Evolutionary conservation across 352 stramenopile species (phyloP), one percentile per base, ranked within the genome.

Genomic region (Bremia lactucae): DNA sequence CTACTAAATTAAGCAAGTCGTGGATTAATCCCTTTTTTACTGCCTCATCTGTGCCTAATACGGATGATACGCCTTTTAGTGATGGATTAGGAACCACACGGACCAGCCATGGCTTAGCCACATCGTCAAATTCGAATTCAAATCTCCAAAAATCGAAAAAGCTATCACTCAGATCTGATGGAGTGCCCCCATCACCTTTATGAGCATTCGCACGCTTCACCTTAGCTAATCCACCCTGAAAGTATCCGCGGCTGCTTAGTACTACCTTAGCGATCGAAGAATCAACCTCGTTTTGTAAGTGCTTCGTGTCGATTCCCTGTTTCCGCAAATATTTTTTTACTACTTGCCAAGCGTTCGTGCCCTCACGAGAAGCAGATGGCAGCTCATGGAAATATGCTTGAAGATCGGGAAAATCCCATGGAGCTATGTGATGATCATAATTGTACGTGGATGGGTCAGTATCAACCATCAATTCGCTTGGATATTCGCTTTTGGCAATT

Each of bases 101-200:
- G 46, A 97, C 91, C 22, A 99, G 75, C 75, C 85, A 97, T n/a
- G 95, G 92, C 49, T 96, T 97, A 11, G 94, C 71, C 20, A 62
- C 71, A 55, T 87, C 67, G 47, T 98, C 93, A 16, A 98, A 59
- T 63, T 98, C 89, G 36, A 99, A 90, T 49, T 99, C 93, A 48
- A 98, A 87, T 16, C 89, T 95, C 42, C 96, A 81, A 13, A 98
- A 63, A 49, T 98, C 92, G 53, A 98, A 96, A 43, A 95, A 97
- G 43, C 57, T 84, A 26, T 81, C 65, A 2, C 49, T 60, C 15
- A 83, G 36, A 34, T 83, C 64, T 2, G 49, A 67, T 9, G 44
- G 50, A 1, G 52, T 31, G 4, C 55, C 39, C 15, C 55, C 68
- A 19, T 65, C 55, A 34, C 33, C 43, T 45, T 52, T 13, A 25